phyloP scores from a whole-genome alignment of 2,329 filamentous ascomycete species.

The Verticillium klebahnii region DNA sequence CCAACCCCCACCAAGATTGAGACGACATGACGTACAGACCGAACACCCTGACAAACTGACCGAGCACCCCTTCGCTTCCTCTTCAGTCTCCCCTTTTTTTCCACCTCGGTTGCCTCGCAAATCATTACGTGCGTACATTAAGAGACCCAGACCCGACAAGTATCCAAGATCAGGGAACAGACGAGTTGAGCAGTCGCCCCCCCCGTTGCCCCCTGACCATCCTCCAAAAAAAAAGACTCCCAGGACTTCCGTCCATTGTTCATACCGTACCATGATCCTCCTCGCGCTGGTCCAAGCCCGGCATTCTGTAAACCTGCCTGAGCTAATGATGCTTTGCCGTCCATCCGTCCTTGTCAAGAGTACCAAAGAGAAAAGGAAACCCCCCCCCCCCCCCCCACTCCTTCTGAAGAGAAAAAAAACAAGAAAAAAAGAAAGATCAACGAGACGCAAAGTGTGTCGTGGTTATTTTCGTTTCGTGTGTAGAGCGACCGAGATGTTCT shows the following conservation, averaged over 20 bases:
- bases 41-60: no score
- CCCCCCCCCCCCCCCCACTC: no score
- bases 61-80: no score
- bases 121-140: background rate
- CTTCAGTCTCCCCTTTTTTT: background rate
- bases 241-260: no score
- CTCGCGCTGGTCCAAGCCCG: background rate
- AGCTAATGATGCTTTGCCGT: background rate
- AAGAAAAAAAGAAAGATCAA: background rate
- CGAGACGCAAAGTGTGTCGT: background rate
- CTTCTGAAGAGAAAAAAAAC: no score
- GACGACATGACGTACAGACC: no score
- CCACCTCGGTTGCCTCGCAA: background rate
- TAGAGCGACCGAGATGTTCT: no score
- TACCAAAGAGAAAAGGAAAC: background rate
- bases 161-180: background rate
- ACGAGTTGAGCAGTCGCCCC: background rate
- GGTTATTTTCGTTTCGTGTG: no score
- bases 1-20: no score
- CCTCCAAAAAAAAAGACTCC: background rate
- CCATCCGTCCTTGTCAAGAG: background rate
- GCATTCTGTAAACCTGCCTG: background rate
- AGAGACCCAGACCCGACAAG: background rate
- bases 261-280: background rate
- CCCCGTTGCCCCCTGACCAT: background rate